Evolutionary conservation across 1,284 basidiomycete genomes (phyloP).

Genomic region (Chalciporus sp.): DNA sequence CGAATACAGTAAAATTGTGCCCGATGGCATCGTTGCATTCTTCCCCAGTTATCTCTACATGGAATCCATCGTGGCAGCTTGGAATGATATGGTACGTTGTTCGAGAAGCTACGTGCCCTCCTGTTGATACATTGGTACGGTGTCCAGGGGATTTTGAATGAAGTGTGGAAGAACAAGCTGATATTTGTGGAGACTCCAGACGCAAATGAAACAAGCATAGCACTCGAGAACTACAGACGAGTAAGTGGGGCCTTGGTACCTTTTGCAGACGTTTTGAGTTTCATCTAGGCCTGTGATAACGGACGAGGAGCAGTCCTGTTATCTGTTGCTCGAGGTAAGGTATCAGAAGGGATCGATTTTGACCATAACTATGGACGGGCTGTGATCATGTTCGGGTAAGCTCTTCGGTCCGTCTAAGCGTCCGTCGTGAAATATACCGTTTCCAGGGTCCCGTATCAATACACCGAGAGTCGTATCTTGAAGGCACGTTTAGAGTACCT

Average conservation of each 20-base stretch:
- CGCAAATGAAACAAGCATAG: constrained; percentile 98
- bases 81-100: constrained; percentile 95
- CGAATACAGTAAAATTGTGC: constrained; percentile 97
- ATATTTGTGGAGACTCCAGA: constrained; percentile 99
- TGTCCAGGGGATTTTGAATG: constrained; percentile 90
- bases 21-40: constrained; percentile 99
- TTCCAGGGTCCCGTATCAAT: constrained; percentile 92
- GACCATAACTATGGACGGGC: constrained; percentile 99
- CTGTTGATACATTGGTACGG: constrained; percentile 6
- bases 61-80: constrained; percentile 99
- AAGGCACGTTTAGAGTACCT: constrained; percentile 98
- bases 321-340: constrained; percentile 98
- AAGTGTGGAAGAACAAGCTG: constrained; percentile 99
- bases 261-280: background rate
- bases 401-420: constrained; percentile 23
- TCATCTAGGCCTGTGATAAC: constrained; percentile 90
- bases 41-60: constrained; percentile 99
- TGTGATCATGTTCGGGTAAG: constrained; percentile 98
- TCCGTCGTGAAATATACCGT: constrained; percentile 2
- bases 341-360: constrained; percentile 99
- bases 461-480: constrained; percentile 97
- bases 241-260: constrained; percentile 44
- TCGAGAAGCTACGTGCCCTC: background rate
- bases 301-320: constrained; percentile 96
- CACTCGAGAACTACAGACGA: constrained; percentile 95